These are phyloP conservation scores for Cryphonectria carpinicola DNA, from an alignment of 2,329 filamentous ascomycete genomes.

Conservation along the genomic window DNA sequence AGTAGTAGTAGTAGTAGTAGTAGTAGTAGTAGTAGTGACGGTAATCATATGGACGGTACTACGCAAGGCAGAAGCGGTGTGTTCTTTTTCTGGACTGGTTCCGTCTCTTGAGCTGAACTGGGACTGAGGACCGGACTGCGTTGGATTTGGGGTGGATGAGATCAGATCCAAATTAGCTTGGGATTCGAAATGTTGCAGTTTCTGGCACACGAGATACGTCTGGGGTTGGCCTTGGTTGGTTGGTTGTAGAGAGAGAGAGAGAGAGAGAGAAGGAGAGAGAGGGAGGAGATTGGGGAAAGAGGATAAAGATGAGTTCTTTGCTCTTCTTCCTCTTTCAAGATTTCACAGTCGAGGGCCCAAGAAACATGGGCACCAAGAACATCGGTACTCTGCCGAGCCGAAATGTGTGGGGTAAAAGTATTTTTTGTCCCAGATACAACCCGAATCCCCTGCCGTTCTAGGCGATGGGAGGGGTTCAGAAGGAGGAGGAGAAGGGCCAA, in stretches of 20 bases:
- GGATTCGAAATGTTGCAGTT: not conserved
- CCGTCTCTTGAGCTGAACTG: not conserved
- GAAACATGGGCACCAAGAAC: not conserved
- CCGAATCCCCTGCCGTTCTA: not conserved
- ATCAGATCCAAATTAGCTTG: not conserved
- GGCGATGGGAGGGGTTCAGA: not conserved
- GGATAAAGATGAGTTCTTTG: not conserved
- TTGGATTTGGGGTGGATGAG: not conserved
- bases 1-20: not conserved
- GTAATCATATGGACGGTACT: not conserved
- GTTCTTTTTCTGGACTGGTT: not conserved
- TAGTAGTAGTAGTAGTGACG: not conserved
- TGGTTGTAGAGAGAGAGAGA: not conserved
- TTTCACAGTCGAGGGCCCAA: not conserved
- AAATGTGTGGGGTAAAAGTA: not conserved
- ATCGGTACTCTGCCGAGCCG: not conserved
- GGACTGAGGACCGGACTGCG: not conserved
- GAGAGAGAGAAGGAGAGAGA: too few relatives aligned
- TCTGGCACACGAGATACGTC: not conserved
- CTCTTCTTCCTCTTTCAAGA: not conserved
- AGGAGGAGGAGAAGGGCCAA: too few relatives aligned
- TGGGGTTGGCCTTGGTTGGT: not conserved
- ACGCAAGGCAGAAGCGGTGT: slow-evolving; percentile 2
- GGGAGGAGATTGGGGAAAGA: not conserved
- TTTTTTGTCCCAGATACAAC: not conserved